A percentile compares a stretch with the other conserved stretches of the same genome.
Evolutionary conservation across 257 asterid genomes (phyloP).

Genomic region (Nicotiana tabacum): DNA sequence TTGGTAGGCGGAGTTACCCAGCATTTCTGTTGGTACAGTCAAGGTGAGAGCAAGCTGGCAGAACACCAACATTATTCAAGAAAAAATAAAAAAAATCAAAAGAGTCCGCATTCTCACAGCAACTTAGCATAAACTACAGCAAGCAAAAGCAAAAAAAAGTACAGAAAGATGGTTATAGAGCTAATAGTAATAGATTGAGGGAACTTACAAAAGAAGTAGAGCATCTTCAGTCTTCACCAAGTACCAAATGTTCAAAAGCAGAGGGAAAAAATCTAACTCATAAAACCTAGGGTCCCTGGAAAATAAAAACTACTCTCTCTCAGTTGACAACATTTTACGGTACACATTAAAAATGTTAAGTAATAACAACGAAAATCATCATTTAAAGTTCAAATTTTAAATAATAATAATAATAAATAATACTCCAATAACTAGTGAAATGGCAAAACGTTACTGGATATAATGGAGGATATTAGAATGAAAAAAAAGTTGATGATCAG

Average conservation of each 20-base stretch:
- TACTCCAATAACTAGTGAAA: background rate
- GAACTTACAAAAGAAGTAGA: background rate
- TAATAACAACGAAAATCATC: no score
- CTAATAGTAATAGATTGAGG: background rate
- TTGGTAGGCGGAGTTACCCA: background rate
- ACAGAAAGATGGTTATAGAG: background rate
- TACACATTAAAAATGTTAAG: background rate
- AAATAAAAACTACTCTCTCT: background rate
- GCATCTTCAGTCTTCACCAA: background rate
- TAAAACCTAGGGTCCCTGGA: conserved; percentile 4
- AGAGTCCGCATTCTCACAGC: background rate
- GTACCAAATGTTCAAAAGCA: background rate
- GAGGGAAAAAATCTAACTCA: background rate
- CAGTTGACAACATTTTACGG: background rate
- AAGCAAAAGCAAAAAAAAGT: background rate
- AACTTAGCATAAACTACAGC: background rate
- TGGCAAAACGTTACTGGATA: background rate
- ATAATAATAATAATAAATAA: background rate
- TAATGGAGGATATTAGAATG: background rate
- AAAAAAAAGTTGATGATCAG: background rate
- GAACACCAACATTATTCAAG: background rate
- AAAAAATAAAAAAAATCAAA: background rate
- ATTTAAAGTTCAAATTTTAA: background rate
- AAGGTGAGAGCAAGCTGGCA: background rate
- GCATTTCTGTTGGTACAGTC: background rate